These are phyloP conservation scores for Phoenix roebelenii DNA, from an alignment of 176 grass and related monocot genomes.

Conservation along the genomic window DNA sequence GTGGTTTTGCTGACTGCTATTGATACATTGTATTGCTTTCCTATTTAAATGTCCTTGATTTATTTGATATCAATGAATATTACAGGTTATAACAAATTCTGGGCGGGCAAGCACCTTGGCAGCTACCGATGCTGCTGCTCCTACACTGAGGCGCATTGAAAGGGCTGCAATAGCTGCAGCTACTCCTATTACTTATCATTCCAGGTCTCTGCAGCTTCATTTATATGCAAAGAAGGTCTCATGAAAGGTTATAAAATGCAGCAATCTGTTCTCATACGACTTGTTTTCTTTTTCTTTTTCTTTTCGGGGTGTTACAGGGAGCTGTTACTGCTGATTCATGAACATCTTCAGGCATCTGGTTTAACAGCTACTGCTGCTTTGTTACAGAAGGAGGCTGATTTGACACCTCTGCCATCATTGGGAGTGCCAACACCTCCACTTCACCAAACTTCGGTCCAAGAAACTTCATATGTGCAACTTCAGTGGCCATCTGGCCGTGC, in stretches of 20 bases:
- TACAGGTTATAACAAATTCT: conserved; percentile 83
- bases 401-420: conserved; percentile 50
- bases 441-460: conserved; percentile 54
- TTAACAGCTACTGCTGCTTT: conserved; percentile 62
- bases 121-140: conserved; percentile 91
- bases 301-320: conserved; percentile 35
- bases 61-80: too few relatives aligned
- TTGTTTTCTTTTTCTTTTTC: background rate
- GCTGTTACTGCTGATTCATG: conserved; percentile 89
- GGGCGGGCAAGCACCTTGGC: conserved; percentile 93
- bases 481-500: conserved; percentile 76
- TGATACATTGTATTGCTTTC: too few relatives aligned
- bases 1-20: too few relatives aligned
- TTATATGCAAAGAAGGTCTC: background rate
- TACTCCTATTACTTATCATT: conserved; percentile 91
- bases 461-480: conserved; percentile 46
- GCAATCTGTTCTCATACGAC: conserved; percentile 1
- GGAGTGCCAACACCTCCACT: conserved; percentile 32
- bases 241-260: too few relatives aligned
- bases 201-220: conserved; percentile 48
- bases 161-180: conserved; percentile 94
- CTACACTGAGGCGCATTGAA: conserved; percentile 83
- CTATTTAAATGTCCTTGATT: too few relatives aligned
- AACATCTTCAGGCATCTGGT: conserved; percentile 86
- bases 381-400: conserved; percentile 86